phyloP scores from a whole-genome alignment of 1,284 basidiomycete species.

The Bondarzewia mesenterica region DNA sequence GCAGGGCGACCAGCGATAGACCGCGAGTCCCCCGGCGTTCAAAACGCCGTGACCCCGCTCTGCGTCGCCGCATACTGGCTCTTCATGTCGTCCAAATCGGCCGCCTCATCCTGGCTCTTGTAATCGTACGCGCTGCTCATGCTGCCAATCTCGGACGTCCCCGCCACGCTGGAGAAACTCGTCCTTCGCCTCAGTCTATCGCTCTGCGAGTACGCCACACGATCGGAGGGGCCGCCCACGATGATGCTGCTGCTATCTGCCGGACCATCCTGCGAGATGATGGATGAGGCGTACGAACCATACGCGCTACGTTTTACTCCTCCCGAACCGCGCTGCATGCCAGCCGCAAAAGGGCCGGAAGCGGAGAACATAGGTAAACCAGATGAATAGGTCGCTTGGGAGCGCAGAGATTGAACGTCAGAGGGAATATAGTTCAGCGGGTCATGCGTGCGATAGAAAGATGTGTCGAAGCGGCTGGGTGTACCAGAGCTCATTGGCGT shows the following conservation, averaged over 20 bases:
- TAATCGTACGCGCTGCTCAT: constrained; percentile 65
- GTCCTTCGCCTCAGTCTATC: constrained; percentile 58
- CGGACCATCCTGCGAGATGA: constrained; percentile 82
- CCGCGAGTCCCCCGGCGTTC: constrained; percentile 10
- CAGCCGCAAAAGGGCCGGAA: constrained; percentile 59
- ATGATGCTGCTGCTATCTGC: constrained; percentile 55
- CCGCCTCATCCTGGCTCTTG: constrained; percentile 77
- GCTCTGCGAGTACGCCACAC: constrained; percentile 77
- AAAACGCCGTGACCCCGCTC: constrained; percentile 78
- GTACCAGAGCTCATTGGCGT: constrained; percentile 62
- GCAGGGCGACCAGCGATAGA: too few species aligned
- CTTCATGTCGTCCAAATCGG: constrained; percentile 76
- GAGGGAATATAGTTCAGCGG: constrained; percentile 91
- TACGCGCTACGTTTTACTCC: constrained; percentile 70
- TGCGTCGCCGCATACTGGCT: constrained; percentile 78
- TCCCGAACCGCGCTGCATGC: constrained; percentile 44
- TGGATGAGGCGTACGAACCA: constrained; percentile 82
- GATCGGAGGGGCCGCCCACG: constrained; percentile 36
- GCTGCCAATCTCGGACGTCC: constrained; percentile 71
- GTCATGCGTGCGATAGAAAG: constrained; percentile 94
- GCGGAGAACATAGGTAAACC: constrained; percentile 80
- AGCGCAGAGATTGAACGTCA: constrained; percentile 89
- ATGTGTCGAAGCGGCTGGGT: constrained; percentile 86
- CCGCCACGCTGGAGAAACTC: constrained; percentile 72
- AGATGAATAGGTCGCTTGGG: constrained; percentile 89